Percentiles rank a stretch among this genome's conserved stretches.
These are phyloP conservation scores for Gynochthodes officinalis DNA, from an alignment of 257 asterid species.

Conservation along the genomic window DNA sequence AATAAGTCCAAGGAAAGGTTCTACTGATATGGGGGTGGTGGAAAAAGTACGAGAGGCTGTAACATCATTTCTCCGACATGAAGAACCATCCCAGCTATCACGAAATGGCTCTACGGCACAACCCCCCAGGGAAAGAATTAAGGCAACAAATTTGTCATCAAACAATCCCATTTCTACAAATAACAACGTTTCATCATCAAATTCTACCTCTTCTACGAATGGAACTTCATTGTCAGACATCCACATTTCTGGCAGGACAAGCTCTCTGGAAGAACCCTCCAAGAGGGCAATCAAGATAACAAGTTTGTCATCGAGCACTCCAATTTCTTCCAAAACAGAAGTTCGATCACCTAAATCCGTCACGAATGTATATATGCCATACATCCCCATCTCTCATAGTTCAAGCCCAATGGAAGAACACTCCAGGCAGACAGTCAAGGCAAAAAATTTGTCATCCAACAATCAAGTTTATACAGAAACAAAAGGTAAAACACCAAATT, in stretches of 20 bases:
- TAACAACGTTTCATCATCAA: not conserved
- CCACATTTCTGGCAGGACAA: not conserved
- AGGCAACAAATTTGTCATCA: conserved; percentile 4
- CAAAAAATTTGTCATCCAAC: not conserved
- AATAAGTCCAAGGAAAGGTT: conserved; percentile 58
- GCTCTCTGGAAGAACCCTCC: not conserved
- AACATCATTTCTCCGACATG: conserved; percentile 61
- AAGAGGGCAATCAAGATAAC: not conserved
- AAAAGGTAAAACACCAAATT: not conserved
- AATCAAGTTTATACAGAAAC: conserved; percentile 4
- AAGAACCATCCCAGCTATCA: conserved; percentile 30
- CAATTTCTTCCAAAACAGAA: not conserved
- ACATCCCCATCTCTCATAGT: not conserved
- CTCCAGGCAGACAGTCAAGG: not conserved
- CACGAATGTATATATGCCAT: not conserved
- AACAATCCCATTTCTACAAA: conserved; percentile 2
- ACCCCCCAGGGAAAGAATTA: not conserved
- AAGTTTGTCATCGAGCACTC: not conserved
- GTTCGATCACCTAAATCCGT: conserved; percentile 5
- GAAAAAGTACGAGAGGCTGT: conserved; percentile 76
- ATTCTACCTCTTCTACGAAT: conserved; percentile 13
- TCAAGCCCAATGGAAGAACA: not conserved
- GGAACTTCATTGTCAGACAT: not conserved
- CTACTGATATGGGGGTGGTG: conserved; percentile 51
- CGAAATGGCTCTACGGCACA: conserved; percentile 17